Conservation (phyloP, 306 rosid species). For the Acacia crassicarpa region DNA sequence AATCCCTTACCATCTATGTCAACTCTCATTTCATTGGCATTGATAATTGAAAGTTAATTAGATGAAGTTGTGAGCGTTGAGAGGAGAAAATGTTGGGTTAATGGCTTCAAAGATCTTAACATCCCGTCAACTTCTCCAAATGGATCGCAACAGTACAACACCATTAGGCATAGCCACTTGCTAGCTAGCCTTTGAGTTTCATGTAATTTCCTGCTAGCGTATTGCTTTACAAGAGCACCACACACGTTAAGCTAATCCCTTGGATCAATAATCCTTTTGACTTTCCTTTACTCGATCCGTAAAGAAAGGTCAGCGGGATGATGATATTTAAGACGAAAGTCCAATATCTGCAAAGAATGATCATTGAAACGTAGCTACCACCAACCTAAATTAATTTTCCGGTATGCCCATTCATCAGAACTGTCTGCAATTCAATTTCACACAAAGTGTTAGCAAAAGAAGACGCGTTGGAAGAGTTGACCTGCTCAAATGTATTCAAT, state of each 20-base stretch:
- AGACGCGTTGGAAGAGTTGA: slow-evolving; percentile 34
- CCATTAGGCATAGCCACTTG: neutral
- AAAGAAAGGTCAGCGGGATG: too few species aligned
- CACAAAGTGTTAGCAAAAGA: neutral
- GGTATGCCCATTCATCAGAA: slow-evolving; percentile 10
- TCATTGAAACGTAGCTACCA: neutral
- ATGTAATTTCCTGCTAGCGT: neutral
- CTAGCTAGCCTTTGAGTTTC: neutral
- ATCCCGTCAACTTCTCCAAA: too few species aligned
- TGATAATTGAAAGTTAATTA: too few species aligned
- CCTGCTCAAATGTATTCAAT: slow-evolving; percentile 4
- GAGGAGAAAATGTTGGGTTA: neutral
- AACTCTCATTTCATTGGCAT: too few species aligned
- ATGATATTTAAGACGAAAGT: neutral
- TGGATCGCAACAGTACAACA: too few species aligned
- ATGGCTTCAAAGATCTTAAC: too few species aligned
- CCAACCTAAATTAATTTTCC: neutral
- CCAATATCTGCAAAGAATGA: neutral
- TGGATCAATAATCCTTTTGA: neutral
- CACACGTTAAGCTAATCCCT: neutral
- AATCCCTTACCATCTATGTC: too few species aligned
- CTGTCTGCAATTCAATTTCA: slow-evolving; percentile 22
- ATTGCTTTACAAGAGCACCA: neutral
- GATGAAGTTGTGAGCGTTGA: neutral
- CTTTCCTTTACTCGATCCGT: too few species aligned